Evolutionary conservation across 805 yeast genomes (phyloP), one percentile per base, ranked within the genome.

Genomic region (Yarrowia sp.): DNA sequence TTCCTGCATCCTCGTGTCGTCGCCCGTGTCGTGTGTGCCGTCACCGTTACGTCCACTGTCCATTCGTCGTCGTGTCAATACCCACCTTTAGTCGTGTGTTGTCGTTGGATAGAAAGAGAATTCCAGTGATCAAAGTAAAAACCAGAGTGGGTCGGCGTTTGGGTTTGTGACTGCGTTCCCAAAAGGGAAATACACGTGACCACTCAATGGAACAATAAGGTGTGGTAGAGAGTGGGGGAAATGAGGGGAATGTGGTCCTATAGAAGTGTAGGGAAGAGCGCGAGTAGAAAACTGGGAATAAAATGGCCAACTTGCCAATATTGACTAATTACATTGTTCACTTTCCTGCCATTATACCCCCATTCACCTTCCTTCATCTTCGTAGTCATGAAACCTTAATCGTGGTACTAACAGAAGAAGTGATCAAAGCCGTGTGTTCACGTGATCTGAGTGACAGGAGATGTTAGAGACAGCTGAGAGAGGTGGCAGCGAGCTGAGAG

Each of bases 31-130:
- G 58, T 52, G 17, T 38, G 17, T 52, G n/a, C 58, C 56, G 2
- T 38, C 58, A 52, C 58, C 38, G 58, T 52, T 52, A 52, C 58
- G 58, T 30, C 24, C 61, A 55, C 61, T n/a, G 34, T 24, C n/a
- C 44, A 39, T 40, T 55, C 46, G 40, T 24, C 61, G 53, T 46
- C 44, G 46, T 61, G 66, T 38, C 55, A 46, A 34, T 47, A 61
- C 66, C 55, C 55, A 61, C 66, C 66, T 61, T 61, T 61, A 46
- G 55, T 46, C 53, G 53, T 61, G 66, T 58, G 66, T 61, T 61
- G 66, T 61, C 66, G 66, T 61, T 61, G 53, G 66, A 46, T 61
- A 47, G 55, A 61, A 61, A 61, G 66, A 61, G 66, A 61, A 47
- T 47, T 61, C 66, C 53, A 61, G 46, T 46, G 55, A 61, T 61